These are phyloP conservation scores for Mortierella claussenii DNA, from an alignment of 192 early-diverging fungal genomes.

Conservation along the genomic window DNA sequence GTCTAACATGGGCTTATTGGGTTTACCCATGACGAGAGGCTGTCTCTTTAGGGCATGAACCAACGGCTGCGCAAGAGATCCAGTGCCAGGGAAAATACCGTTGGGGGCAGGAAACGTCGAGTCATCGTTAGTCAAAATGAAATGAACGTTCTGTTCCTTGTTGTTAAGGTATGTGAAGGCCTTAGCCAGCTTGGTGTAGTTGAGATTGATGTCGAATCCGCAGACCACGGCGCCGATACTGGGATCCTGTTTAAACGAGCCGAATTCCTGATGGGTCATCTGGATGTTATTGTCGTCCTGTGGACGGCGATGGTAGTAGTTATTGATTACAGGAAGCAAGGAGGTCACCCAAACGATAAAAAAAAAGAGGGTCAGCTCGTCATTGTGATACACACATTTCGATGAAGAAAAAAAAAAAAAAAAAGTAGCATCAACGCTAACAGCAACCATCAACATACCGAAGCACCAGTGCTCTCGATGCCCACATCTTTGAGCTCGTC, in stretches of 20 bases:
- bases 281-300: constrained; percentile 35
- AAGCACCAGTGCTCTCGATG: constrained; percentile 60
- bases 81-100: constrained; percentile 83
- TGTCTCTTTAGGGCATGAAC: constrained; percentile 77
- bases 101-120: constrained; percentile 87
- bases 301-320: neutral
- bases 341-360: too few relatives aligned
- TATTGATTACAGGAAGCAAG: neutral
- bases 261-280: constrained; percentile 37
- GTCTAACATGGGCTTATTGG: constrained; percentile 93
- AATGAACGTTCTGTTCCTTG: constrained; percentile 75
- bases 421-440: too few relatives aligned
- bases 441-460: constrained; percentile 24
- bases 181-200: constrained; percentile 93
- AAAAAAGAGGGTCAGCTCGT: too few relatives aligned
- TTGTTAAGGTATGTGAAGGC: constrained; percentile 85
- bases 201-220: constrained; percentile 93
- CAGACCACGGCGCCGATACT: constrained; percentile 90
- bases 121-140: constrained; percentile 95
- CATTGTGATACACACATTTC: too few relatives aligned
- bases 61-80: constrained; percentile 82
- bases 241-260: constrained; percentile 46
- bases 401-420: neutral
- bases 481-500: constrained; percentile 88
- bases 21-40: constrained; percentile 95